phyloP scores from a whole-genome alignment of 768 basidiomycete species.

The Tulasnella sp. region DNA sequence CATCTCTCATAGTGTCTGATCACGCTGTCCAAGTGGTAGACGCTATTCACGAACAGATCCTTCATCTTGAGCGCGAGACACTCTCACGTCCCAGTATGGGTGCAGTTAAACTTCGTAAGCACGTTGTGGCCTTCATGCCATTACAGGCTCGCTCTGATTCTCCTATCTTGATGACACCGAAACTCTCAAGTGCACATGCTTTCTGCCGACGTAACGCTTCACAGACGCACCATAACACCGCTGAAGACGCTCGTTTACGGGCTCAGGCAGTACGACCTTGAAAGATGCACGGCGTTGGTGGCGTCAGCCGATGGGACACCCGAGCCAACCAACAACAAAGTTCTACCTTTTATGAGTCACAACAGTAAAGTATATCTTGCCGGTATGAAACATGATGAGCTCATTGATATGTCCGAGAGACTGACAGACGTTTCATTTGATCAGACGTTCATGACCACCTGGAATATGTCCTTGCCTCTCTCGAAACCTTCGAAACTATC shows the following conservation, averaged over 20 bases:
- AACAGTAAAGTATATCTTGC: slow-evolving; percentile 63
- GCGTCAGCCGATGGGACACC: slow-evolving; percentile 34
- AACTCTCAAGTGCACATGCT: slow-evolving; percentile 59
- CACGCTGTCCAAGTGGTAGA: slow-evolving; percentile 40
- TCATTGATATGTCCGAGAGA: neutral
- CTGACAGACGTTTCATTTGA: slow-evolving; percentile 25
- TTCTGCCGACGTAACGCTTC: slow-evolving; percentile 63
- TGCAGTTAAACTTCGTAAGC: slow-evolving; percentile 53
- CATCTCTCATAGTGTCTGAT: slow-evolving; percentile 22
- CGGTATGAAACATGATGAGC: neutral
- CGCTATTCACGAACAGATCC: slow-evolving; percentile 50
- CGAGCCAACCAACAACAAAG: slow-evolving; percentile 28
- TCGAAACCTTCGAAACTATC: slow-evolving; percentile 67
- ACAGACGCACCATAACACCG: slow-evolving; percentile 66
- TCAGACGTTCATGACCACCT: slow-evolving; percentile 70
- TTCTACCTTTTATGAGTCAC: slow-evolving; percentile 57
- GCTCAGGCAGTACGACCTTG: slow-evolving; percentile 59
- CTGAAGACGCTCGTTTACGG: slow-evolving; percentile 63
- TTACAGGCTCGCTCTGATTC: neutral
- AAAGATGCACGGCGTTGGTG: slow-evolving; percentile 53
- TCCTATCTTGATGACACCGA: neutral
- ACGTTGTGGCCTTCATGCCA: slow-evolving; percentile 25
- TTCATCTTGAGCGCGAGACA: slow-evolving; percentile 53
- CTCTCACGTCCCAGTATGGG: slow-evolving; percentile 53
- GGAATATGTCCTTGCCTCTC: slow-evolving; percentile 57